phyloP scores from a whole-genome alignment of 192 early-diverging fungal species.

The Gryganskiella cystojenkinii region DNA sequence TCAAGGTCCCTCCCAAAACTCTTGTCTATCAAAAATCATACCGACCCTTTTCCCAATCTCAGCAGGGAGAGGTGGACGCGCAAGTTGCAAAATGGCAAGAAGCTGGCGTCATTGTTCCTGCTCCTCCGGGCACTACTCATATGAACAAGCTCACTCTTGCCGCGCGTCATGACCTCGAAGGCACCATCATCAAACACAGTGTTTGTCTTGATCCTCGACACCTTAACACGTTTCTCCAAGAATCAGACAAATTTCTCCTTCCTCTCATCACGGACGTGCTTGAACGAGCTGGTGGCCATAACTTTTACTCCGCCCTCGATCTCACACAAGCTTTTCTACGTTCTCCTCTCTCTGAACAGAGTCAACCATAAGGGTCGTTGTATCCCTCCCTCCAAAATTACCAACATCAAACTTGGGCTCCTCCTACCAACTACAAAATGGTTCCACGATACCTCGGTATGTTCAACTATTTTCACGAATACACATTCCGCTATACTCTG shows the following conservation, averaged over 20 bases:
- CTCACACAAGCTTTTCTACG: conserved; percentile 12
- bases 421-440: no score
- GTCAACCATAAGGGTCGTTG: no score
- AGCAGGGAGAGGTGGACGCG: background rate
- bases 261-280: conserved; percentile 3
- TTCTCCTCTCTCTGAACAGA: conserved; percentile 1
- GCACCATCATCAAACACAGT: conserved; percentile 10
- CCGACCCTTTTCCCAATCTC: no score
- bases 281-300: conserved; percentile 1
- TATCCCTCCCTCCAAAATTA: no score
- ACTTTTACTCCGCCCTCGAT: conserved; percentile 11
- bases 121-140: conserved; percentile 12
- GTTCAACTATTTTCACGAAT: no score
- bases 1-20: no score
- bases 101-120: background rate
- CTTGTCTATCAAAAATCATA: no score
- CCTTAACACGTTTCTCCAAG: conserved; percentile 4
- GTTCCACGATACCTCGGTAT: no score
- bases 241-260: conserved; percentile 12
- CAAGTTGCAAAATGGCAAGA: background rate
- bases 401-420: no score
- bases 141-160: conserved; percentile 14
- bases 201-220: conserved; percentile 15
- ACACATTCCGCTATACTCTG: no score
- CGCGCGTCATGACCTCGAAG: conserved; percentile 6